Percentiles rank a stretch among this genome's conserved stretches.
Evolutionary conservation across 2,329 filamentous ascomycete species (phyloP).

Genomic region (Calonectria hawksworthii): DNA sequence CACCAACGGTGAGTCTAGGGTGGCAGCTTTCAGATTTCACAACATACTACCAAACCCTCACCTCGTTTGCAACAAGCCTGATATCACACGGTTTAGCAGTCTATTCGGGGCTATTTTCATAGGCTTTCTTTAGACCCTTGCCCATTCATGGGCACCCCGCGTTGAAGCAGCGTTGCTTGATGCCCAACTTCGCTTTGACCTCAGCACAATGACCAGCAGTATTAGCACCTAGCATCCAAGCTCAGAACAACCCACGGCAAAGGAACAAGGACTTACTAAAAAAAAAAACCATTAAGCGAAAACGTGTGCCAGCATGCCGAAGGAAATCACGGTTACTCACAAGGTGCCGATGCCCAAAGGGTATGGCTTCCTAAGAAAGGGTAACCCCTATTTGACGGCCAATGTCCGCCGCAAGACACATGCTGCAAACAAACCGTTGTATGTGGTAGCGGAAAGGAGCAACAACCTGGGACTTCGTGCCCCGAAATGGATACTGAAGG

Average conservation of each 20-base stretch:
- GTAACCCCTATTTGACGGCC: conserved; percentile 12
- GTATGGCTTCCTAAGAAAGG: conserved; percentile 24
- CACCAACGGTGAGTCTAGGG: conserved; percentile 5
- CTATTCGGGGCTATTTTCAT: accelerated
- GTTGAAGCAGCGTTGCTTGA: neutral
- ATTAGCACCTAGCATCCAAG: neutral
- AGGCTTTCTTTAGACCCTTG: neutral
- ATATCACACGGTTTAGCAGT: too few species aligned
- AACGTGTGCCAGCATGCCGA: neutral
- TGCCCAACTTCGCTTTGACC: neutral
- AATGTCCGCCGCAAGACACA: conserved; percentile 22
- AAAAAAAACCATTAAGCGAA: neutral
- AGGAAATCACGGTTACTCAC: neutral
- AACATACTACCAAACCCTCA: neutral
- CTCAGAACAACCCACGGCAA: too few species aligned
- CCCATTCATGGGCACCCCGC: neutral
- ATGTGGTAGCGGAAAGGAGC: conserved; percentile 4
- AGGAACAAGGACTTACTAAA: neutral
- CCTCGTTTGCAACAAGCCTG: neutral
- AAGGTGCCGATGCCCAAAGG: conserved; percentile 18
- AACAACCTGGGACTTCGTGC: conserved; percentile 7
- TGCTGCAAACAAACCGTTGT: conserved; percentile 12
- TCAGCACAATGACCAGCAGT: neutral
- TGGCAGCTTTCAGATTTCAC: conserved; percentile 2
- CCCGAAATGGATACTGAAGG: conserved; percentile 21